Conservation (phyloP, 441 rosid genomes). For the Euphorbia schlechtendalii region DNA sequence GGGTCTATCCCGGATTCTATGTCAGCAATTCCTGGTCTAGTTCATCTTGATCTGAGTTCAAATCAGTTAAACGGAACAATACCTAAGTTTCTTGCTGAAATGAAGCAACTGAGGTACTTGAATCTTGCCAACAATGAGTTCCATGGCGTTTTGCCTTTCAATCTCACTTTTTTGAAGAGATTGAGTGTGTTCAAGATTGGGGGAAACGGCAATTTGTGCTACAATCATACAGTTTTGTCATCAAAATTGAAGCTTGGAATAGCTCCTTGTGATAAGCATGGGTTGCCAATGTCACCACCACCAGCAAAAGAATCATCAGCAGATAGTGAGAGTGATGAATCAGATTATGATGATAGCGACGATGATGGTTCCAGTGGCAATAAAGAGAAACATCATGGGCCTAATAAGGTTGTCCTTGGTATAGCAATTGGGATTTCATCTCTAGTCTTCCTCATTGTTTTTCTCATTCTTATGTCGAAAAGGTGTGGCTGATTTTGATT, state of each 20-base stretch:
- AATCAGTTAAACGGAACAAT: conserved; percentile 86
- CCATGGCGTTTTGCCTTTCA: conserved; percentile 83
- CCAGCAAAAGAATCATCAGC: conserved; percentile 52
- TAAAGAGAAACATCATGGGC: conserved; percentile 56
- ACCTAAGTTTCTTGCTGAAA: conserved; percentile 57
- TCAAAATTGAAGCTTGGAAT: conserved; percentile 81
- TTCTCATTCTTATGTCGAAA: conserved; percentile 73
- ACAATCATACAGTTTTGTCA: conserved; percentile 56
- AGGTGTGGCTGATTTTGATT: conserved; percentile 57
- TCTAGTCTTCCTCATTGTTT: conserved; percentile 78
- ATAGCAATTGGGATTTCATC: conserved; percentile 80
- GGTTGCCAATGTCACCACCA: conserved; percentile 80
- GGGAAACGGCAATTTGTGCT: conserved; percentile 70
- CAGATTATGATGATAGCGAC: conserved; percentile 46
- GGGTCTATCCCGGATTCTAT: conserved; percentile 79
- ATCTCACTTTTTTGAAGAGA: conserved; percentile 53
- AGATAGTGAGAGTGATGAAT: conserved; percentile 30
- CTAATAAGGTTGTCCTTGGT: conserved; percentile 85
- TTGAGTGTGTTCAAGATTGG: conserved; percentile 64
- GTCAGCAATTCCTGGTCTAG: conserved; percentile 59
- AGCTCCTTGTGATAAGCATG: conserved; percentile 77
- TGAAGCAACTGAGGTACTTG: conserved; percentile 60
- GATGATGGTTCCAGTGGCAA: conserved; percentile 30
- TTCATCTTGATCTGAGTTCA: conserved; percentile 77
- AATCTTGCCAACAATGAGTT: conserved; percentile 65